phyloP scores from a whole-genome alignment of 2,329 filamentous ascomycete species.

The Colletotrichum horii region DNA sequence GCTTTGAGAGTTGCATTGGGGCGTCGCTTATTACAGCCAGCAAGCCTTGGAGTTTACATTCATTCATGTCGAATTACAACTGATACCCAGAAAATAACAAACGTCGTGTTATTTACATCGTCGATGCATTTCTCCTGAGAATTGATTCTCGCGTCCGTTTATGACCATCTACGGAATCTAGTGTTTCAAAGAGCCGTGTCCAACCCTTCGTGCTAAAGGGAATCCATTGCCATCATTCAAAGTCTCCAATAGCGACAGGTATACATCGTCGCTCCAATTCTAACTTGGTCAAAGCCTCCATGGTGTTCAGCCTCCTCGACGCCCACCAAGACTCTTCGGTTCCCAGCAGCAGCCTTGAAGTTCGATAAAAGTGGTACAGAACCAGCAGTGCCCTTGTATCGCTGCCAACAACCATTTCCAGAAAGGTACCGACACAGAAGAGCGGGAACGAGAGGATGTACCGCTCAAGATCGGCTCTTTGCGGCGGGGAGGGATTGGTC shows the following conservation, averaged over 20 bases:
- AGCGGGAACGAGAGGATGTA: constrained; percentile 32
- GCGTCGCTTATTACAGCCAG: background rate
- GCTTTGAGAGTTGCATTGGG: background rate
- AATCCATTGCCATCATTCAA: background rate
- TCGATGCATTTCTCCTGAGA: background rate
- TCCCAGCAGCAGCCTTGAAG: constrained; percentile 24
- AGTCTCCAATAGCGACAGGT: background rate
- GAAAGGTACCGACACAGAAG: constrained; percentile 29
- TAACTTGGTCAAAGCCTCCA: constrained; percentile 15
- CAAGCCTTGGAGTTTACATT: background rate
- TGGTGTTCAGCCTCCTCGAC: constrained; percentile 18
- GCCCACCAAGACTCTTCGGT: constrained; percentile 30
- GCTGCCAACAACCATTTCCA: constrained; percentile 24
- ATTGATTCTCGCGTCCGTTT: too few species aligned
- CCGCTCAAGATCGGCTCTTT: constrained; percentile 26
- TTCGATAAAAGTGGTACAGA: constrained; percentile 31
- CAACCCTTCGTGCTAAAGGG: background rate
- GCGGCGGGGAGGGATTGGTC: background rate
- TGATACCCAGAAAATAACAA: background rate
- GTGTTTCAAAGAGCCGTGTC: too few species aligned
- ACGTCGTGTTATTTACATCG: background rate
- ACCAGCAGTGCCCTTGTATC: constrained; percentile 32
- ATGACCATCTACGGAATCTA: too few species aligned
- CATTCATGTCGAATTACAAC: background rate
- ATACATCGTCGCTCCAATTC: background rate